These are phyloP conservation scores for Ricinus communis DNA, from an alignment of 345 rosid species.

Conservation along the genomic window DNA sequence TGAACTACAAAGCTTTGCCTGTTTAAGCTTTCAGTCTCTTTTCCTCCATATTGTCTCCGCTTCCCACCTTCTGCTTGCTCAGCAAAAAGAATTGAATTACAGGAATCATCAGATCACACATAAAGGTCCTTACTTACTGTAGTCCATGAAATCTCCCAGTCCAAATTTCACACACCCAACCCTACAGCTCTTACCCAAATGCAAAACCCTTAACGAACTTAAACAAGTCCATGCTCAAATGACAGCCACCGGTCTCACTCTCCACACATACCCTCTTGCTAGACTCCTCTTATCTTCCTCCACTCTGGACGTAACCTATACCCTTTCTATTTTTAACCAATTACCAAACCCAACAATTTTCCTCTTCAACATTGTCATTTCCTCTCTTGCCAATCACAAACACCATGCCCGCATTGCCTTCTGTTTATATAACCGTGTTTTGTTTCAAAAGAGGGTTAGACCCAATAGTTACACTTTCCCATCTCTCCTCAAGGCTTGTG, in stretches of 20 bases:
- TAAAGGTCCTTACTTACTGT: background rate
- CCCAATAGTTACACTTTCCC: constrained; percentile 66
- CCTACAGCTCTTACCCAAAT: constrained; percentile 41
- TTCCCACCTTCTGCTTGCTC: too few species aligned
- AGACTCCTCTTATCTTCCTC: constrained; percentile 50
- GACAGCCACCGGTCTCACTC: constrained; percentile 48
- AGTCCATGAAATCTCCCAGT: constrained; percentile 46
- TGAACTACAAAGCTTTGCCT: too few species aligned
- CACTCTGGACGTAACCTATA: constrained; percentile 35
- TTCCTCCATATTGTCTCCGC: too few species aligned
- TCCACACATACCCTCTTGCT: constrained; percentile 64
- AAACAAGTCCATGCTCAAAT: constrained; percentile 56
- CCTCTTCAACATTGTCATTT: constrained; percentile 60
- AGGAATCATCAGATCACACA: too few species aligned
- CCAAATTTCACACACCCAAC: constrained; percentile 41
- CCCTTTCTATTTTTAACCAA: constrained; percentile 49
- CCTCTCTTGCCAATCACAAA: constrained; percentile 34
- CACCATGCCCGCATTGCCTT: constrained; percentile 40
- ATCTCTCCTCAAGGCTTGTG: constrained; percentile 64
- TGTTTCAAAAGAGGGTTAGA: constrained; percentile 13
- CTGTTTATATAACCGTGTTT: constrained; percentile 42
- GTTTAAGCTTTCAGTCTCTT: too few species aligned
- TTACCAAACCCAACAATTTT: constrained; percentile 52
- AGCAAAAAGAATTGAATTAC: too few species aligned
- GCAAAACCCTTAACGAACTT: constrained; percentile 40